These are phyloP conservation scores for Vararia minispora DNA, from an alignment of 768 basidiomycete genomes.

Conservation along the genomic window DNA sequence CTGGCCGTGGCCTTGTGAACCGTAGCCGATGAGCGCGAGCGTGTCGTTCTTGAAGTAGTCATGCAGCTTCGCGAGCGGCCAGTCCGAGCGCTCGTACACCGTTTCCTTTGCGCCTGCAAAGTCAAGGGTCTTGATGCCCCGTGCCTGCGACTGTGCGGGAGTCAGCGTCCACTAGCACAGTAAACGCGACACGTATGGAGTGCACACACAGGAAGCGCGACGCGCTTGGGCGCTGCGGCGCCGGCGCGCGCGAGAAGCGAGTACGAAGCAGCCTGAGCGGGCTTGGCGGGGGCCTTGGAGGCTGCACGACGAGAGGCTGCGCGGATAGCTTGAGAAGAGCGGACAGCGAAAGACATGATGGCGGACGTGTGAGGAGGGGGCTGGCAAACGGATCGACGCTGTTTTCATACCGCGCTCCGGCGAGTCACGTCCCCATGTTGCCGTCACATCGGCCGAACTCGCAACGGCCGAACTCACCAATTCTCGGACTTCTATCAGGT, in stretches of 20 bases:
- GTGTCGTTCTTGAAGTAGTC: constrained; percentile 99
- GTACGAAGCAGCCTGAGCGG: constrained; percentile 48
- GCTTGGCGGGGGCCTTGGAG: constrained; percentile 27
- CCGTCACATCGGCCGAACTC: too few relatives aligned
- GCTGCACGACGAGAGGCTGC: constrained; percentile 48
- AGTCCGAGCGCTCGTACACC: constrained; percentile 94
- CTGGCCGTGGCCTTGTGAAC: constrained; percentile 97
- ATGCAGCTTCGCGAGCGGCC: constrained; percentile 95
- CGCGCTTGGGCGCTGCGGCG: constrained; percentile 11
- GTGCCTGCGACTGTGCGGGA: constrained; percentile 35
- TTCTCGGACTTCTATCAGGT: too few relatives aligned
- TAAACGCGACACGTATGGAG: constrained; percentile 1
- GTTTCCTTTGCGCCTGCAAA: constrained; percentile 91
- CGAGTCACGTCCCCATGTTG: too few relatives aligned
- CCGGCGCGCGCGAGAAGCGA: constrained; percentile 47
- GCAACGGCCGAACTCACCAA: too few relatives aligned
- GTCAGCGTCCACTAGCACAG: background rate
- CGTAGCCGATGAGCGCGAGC: constrained; percentile 97
- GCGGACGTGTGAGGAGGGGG: too few relatives aligned
- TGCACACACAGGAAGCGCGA: background rate
- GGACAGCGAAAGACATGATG: constrained; percentile 57
- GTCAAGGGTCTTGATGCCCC: constrained; percentile 91
- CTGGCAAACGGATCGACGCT: too few relatives aligned
- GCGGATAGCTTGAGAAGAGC: constrained; percentile 56
- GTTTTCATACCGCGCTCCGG: too few relatives aligned